Conservation (phyloP, 2,329 filamentous ascomycete species). For the Elsinoe perseae region DNA sequence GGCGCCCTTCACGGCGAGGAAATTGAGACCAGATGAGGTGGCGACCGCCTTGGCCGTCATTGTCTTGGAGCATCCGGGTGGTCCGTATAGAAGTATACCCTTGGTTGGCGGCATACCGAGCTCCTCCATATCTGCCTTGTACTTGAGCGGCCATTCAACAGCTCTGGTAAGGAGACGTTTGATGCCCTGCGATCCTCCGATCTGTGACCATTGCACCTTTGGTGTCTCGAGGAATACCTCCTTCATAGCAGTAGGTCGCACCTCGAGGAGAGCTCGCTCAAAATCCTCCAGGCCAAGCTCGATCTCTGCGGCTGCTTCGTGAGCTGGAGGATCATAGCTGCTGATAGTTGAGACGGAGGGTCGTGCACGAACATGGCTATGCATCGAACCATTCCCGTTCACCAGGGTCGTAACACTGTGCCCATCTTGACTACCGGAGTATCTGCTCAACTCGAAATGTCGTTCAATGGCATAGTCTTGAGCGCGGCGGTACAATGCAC, state of each 20-base stretch:
- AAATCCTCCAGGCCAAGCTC: constrained; percentile 45
- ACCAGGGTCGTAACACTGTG: constrained; percentile 16
- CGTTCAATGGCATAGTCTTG: constrained; percentile 32
- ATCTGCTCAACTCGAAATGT: constrained; percentile 26
- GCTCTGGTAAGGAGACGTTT: constrained; percentile 55
- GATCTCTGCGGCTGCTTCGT: constrained; percentile 11
- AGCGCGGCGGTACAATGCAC: constrained; percentile 54
- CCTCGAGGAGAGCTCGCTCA: constrained; percentile 55
- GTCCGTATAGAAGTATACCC: constrained; percentile 81
- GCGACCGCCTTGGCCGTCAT: constrained; percentile 85
- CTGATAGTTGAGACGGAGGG: constrained; percentile 9
- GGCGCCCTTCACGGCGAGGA: constrained; percentile 87
- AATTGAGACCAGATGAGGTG: constrained; percentile 84
- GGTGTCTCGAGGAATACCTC: constrained; percentile 85
- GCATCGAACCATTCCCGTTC: constrained; percentile 10
- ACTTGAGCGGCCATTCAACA: constrained; percentile 51
- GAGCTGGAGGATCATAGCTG: neutral
- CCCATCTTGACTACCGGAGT: neutral
- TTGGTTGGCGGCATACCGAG: constrained; percentile 58
- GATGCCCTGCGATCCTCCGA: constrained; percentile 73
- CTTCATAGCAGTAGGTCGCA: constrained; percentile 78
- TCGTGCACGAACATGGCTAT: neutral
- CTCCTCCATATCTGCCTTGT: constrained; percentile 44
- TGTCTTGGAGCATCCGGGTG: constrained; percentile 91
- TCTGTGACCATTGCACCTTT: constrained; percentile 76